Evolutionary conservation across 257 asterid species (phyloP).

Genomic region (Ehretia macrophylla): DNA sequence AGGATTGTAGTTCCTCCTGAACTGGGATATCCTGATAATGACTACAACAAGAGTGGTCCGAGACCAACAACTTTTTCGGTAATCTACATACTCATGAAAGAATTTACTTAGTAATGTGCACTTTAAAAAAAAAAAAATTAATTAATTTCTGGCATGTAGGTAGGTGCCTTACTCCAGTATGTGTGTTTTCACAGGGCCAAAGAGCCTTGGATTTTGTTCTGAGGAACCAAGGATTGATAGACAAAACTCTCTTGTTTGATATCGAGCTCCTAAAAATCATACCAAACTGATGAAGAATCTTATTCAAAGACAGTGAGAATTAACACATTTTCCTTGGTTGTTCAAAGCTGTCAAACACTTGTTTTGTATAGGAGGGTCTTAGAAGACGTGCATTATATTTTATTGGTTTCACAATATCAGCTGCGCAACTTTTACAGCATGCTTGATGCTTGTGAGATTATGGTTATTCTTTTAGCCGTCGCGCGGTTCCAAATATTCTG

Average conservation of each 20-base stretch:
- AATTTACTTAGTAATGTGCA: background rate
- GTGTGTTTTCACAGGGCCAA: constrained; percentile 75
- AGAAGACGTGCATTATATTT: background rate
- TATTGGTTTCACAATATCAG: too few relatives aligned
- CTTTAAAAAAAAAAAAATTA: too few relatives aligned
- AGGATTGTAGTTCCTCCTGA: constrained; percentile 96
- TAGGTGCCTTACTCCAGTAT: background rate
- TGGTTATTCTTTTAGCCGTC: too few relatives aligned
- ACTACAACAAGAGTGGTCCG: constrained; percentile 94
- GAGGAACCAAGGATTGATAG: constrained; percentile 92
- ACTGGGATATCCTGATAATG: constrained; percentile 88
- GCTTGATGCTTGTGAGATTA: too few relatives aligned
- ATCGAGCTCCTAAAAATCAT: constrained; percentile 82
- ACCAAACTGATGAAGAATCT: constrained; percentile 36
- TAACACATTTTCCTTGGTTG: background rate
- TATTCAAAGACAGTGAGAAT: too few relatives aligned
- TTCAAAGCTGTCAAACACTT: background rate
- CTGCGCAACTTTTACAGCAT: too few relatives aligned
- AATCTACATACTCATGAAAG: constrained; percentile 13
- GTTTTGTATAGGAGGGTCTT: background rate
- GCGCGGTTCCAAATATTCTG: too few relatives aligned
- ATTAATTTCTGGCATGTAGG: background rate
- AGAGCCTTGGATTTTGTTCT: constrained; percentile 91
- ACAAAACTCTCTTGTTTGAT: constrained; percentile 90
- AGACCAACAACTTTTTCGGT: constrained; percentile 97